Evolutionary conservation across 2,329 filamentous ascomycete species (phyloP).

Genomic region (Aspergillus sp.): DNA sequence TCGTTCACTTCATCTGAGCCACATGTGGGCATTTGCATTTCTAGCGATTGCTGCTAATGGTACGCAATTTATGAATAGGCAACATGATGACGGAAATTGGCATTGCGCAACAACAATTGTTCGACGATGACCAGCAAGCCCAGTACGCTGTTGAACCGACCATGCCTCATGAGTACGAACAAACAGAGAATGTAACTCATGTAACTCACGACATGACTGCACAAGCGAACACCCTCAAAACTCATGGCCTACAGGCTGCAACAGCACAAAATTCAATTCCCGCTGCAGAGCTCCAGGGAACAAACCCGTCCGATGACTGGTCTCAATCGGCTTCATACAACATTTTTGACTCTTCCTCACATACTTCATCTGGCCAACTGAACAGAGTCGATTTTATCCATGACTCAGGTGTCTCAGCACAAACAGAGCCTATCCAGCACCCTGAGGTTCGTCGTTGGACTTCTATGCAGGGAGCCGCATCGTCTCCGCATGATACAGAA

Average conservation of each 20-base stretch:
- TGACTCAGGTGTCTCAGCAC: slow-evolving; percentile 3
- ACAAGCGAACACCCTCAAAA: neutral
- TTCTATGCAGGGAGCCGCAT: slow-evolving; percentile 25
- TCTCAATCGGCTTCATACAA: slow-evolving; percentile 22
- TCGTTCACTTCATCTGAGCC: too few species aligned
- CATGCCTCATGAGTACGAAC: neutral
- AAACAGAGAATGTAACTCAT: neutral
- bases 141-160: slow-evolving; percentile 8
- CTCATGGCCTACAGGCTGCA: neutral
- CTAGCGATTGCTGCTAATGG: neutral
- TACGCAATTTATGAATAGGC: slow-evolving; percentile 17
- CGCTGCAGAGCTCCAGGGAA: neutral
- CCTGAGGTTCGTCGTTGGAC: slow-evolving; percentile 21
- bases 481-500: slow-evolving; percentile 42
- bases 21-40: too few species aligned
- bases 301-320: slow-evolving; percentile 7
- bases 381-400: slow-evolving; percentile 18
- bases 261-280: neutral
- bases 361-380: slow-evolving; percentile 10
- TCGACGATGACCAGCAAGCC: slow-evolving; percentile 29
- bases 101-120: slow-evolving; percentile 31
- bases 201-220: neutral
- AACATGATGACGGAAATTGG: slow-evolving; percentile 36
- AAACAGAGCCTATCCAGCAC: slow-evolving; percentile 15
- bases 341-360: slow-evolving; percentile 24